Conservation (phyloP, 2,329 filamentous ascomycete genomes). For the Bretziella fagacearum region DNA sequence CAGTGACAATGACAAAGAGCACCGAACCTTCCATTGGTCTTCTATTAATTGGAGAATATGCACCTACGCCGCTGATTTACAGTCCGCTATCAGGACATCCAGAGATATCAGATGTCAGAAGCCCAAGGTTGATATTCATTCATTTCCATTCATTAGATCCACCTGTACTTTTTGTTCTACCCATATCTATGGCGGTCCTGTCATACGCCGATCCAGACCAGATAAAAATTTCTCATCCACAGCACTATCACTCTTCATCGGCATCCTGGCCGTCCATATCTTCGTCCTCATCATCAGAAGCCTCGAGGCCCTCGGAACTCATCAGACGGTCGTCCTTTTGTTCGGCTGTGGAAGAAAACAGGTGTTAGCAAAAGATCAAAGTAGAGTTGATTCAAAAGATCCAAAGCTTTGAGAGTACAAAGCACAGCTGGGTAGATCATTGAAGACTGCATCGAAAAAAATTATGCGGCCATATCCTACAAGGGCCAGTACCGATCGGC, state of each 20-base stretch:
- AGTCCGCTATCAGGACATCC: no score
- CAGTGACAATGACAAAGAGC: no score
- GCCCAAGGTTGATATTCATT: background rate
- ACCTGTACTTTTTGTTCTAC: background rate
- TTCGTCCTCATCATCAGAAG: conserved; percentile 37
- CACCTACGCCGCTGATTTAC: no score
- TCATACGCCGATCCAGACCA: background rate
- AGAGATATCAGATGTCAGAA: no score
- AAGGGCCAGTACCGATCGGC: no score
- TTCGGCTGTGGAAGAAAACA: conserved; percentile 31
- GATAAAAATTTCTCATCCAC: background rate
- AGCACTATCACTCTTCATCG: conserved; percentile 17
- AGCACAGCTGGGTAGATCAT: no score
- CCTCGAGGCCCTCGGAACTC: conserved; percentile 49
- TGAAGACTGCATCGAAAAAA: no score
- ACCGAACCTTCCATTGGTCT: no score
- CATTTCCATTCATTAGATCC: background rate
- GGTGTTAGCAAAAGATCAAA: conserved; percentile 7
- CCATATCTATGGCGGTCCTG: background rate
- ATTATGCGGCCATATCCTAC: no score
- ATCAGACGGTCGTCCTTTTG: conserved; percentile 52
- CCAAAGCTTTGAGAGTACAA: background rate
- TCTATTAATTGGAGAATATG: no score
- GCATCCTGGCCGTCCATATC: conserved; percentile 34
- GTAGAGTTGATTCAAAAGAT: background rate